phyloP scores from a whole-genome alignment of 1,284 basidiomycete genomes.

The Pseudozyma flocculosa region DNA sequence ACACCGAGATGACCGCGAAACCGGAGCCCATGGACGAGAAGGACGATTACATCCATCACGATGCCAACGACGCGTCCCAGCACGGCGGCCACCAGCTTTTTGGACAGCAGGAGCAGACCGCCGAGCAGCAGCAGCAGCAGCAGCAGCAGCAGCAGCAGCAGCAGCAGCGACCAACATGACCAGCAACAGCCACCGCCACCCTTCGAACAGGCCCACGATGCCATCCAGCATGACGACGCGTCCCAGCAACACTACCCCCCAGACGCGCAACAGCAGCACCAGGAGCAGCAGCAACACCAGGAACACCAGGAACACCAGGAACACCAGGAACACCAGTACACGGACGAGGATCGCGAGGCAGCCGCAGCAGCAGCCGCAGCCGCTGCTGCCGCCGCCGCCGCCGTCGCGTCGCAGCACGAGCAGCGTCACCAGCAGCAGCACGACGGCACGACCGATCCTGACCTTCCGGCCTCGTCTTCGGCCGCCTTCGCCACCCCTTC shows the following conservation, averaged over 20 bases:
- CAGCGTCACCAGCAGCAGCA: background rate
- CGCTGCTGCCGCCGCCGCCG: no score
- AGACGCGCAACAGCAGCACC: slow-evolving; percentile 9
- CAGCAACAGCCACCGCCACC: no score
- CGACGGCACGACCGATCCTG: background rate
- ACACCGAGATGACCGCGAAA: no score
- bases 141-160: background rate
- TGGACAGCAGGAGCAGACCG: no score
- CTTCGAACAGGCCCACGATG: no score
- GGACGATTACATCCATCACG: no score
- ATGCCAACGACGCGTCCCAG: no score
- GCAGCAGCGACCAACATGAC: background rate
- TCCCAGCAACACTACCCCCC: no score
- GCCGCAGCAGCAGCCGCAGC: no score
- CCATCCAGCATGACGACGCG: background rate
- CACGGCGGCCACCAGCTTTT: no score
- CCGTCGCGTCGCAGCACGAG: background rate
- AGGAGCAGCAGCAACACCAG: slow-evolving; percentile 15
- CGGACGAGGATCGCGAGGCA: no score
- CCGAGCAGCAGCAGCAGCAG: background rate
- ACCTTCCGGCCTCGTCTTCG: background rate
- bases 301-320: slow-evolving; percentile 17
- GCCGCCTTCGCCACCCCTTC: slow-evolving; percentile 27
- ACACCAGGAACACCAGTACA: background rate
- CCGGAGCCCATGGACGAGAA: no score